A percentile compares a stretch with the other conserved stretches of the same genome.
Evolutionary conservation across 805 yeast species (phyloP).

Genomic region (Candida ascalaphidarum): DNA sequence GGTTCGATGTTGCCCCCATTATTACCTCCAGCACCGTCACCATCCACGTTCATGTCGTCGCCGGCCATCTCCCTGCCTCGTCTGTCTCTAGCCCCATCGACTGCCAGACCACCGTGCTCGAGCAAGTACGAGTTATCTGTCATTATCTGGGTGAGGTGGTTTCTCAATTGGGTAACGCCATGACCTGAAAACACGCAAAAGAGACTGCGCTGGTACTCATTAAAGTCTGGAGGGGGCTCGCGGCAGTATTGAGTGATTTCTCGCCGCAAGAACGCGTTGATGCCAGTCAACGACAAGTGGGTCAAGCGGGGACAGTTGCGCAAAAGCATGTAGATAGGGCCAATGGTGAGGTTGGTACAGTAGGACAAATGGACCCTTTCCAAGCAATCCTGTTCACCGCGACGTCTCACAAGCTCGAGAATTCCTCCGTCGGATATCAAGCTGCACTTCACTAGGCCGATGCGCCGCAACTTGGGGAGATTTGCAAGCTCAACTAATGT

Average conservation of each 20-base stretch:
- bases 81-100: too few relatives aligned
- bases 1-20: too few relatives aligned
- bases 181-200: constrained; percentile 93
- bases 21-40: too few relatives aligned
- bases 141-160: constrained; percentile 46
- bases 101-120: constrained; percentile 22
- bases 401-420: constrained; percentile 53
- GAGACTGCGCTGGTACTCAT: constrained; percentile 70
- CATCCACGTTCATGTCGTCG: constrained; percentile 7
- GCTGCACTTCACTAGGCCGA: constrained; percentile 87
- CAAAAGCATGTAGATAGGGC: constrained; percentile 68
- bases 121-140: constrained; percentile 24
- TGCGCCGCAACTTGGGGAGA: constrained; percentile 75
- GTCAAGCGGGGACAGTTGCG: constrained; percentile 80
- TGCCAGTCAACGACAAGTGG: constrained; percentile 88
- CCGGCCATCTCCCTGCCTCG: too few relatives aligned
- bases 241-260: constrained; percentile 86
- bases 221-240: constrained; percentile 88
- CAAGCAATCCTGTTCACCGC: constrained; percentile 69
- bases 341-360: constrained; percentile 71
- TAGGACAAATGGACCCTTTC: constrained; percentile 92
- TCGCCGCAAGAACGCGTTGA: constrained; percentile 75
- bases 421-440: constrained; percentile 83
- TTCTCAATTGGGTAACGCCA: constrained; percentile 73
- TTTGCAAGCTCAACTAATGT: constrained; percentile 70